Evolutionary conservation across 768 basidiomycete genomes (phyloP).

Genomic region (Calocybe gangraenosa): DNA sequence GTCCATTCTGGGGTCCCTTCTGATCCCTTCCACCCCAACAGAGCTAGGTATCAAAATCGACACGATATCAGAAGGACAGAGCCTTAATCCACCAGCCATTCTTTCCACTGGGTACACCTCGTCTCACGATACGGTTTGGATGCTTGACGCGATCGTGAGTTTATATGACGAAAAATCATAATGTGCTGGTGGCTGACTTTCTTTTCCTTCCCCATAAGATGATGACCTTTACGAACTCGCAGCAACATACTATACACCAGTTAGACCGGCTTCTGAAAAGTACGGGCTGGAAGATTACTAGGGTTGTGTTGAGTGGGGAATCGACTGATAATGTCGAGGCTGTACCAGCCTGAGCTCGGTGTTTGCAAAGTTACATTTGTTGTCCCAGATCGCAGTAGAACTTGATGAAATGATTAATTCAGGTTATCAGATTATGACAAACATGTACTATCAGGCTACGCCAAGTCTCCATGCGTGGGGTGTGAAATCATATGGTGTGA

Average conservation of each 20-base stretch:
- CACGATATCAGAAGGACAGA: constrained; percentile 1
- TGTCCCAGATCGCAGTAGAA: no score
- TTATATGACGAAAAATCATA: no score
- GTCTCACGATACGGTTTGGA: constrained; percentile 6
- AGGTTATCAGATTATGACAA: no score
- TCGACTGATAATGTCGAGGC: no score
- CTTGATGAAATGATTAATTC: no score
- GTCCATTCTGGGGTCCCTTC: constrained; percentile 17
- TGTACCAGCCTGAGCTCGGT: no score
- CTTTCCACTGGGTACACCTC: constrained; percentile 7
- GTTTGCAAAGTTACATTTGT: no score
- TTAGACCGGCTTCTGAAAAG: constrained; percentile 2
- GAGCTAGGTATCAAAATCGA: background rate
- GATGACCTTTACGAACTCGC: constrained; percentile 10
- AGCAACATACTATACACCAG: constrained; percentile 5
- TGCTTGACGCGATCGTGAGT: constrained; percentile 6
- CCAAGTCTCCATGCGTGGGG: no score
- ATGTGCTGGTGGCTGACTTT: no score
- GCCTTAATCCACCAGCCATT: background rate
- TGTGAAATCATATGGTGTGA: no score
- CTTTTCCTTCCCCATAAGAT: constrained; percentile 1
- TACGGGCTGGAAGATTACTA: constrained; percentile 6
- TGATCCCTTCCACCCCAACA: background rate
- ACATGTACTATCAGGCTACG: no score
- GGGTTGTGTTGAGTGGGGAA: background rate